Conservation (phyloP, 2,329 filamentous ascomycete genomes). For the Penicillium sp. region DNA sequence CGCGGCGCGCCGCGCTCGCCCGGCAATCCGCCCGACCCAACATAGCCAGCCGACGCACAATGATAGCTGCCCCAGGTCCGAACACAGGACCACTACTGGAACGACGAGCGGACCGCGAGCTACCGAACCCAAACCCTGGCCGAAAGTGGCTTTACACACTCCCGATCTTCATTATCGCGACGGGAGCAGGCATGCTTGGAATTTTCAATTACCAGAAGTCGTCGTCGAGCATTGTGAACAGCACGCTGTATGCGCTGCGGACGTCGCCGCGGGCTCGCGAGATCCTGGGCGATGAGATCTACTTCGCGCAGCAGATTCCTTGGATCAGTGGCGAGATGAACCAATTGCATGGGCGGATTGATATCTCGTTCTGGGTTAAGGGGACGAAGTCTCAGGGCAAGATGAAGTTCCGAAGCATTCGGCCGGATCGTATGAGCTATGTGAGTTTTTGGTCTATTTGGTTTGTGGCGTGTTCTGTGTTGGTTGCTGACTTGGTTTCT, state of each 20-base stretch:
- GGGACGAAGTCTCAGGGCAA: slow-evolving; percentile 67
- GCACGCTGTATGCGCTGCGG: slow-evolving; percentile 86
- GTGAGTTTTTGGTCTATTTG: slow-evolving; percentile 38
- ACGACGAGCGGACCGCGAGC: slow-evolving; percentile 52
- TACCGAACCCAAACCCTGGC: slow-evolving; percentile 44
- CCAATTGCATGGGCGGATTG: slow-evolving; percentile 84
- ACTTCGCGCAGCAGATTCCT: slow-evolving; percentile 73
- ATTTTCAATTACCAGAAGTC: slow-evolving; percentile 99
- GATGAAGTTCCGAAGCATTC: slow-evolving; percentile 77
- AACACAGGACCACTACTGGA: slow-evolving; percentile 52
- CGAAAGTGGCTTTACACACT: slow-evolving; percentile 69
- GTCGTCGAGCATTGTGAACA: slow-evolving; percentile 79
- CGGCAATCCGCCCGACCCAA: slow-evolving; percentile 7
- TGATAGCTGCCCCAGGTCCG: slow-evolving; percentile 50
- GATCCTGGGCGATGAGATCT: slow-evolving; percentile 80
- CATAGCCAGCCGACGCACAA: slow-evolving; percentile 36
- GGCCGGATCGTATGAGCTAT: slow-evolving; percentile 62
- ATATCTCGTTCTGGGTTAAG: slow-evolving; percentile 83
- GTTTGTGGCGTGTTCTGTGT: background rate
- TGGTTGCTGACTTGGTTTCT: background rate
- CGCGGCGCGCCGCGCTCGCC: slow-evolving; percentile 15
- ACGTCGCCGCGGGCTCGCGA: slow-evolving; percentile 72
- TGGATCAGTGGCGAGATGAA: slow-evolving; percentile 89
- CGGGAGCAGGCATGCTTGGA: slow-evolving; percentile 69
- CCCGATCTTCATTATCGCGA: slow-evolving; percentile 73